A percentile compares a stretch with the other conserved stretches of the same genome.
Evolutionary conservation across 352 stramenopile species (phyloP).

Genomic region (Phytophthora europaea): DNA sequence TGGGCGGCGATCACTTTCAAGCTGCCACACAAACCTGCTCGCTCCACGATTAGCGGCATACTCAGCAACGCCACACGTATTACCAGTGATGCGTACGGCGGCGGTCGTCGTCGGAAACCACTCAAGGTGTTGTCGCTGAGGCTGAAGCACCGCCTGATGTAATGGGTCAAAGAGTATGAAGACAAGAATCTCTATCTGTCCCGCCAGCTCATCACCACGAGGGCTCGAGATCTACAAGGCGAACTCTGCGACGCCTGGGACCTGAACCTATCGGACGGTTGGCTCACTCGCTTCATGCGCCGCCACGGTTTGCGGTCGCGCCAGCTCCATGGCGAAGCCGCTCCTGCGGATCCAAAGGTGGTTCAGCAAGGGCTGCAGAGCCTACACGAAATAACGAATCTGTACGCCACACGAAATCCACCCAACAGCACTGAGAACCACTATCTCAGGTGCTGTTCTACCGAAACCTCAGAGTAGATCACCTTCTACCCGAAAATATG

Average conservation of each 20-base stretch:
- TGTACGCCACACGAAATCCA: too few species aligned
- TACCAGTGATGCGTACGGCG: not conserved
- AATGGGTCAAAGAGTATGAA: not conserved
- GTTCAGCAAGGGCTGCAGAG: not conserved
- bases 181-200: not conserved
- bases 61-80: not conserved
- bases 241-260: conserved; percentile 9
- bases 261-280: conserved; percentile 9
- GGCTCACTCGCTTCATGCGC: conserved; percentile 1
- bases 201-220: not conserved
- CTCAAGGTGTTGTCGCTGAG: not conserved
- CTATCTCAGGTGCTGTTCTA: too few species aligned
- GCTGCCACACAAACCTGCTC: not conserved
- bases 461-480: too few species aligned
- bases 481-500: too few species aligned
- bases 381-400: conserved; percentile 6
- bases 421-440: too few species aligned
- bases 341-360: not conserved
- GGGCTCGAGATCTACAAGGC: not conserved
- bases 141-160: not conserved
- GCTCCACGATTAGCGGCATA: not conserved
- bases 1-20: not conserved
- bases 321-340: conserved; percentile 11
- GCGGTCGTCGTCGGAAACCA: not conserved
- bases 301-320: conserved; percentile 2